Evolutionary conservation across 306 rosid genomes (phyloP).

Genomic region (Herpetospermum pedunculosum): DNA sequence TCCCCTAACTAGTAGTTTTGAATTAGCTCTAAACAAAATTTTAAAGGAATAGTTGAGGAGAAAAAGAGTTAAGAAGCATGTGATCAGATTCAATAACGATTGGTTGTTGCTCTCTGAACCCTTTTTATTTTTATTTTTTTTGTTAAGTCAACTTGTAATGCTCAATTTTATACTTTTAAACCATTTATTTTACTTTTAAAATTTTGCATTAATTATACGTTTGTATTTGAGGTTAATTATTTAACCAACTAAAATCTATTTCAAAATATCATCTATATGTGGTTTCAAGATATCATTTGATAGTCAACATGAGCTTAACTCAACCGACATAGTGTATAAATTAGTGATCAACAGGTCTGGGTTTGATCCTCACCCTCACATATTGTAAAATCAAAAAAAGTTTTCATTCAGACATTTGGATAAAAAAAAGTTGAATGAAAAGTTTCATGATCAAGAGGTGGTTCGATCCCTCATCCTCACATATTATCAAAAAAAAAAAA

Average conservation of each 20-base stretch:
- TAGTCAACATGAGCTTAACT: too few species aligned
- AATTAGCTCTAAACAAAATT: background rate
- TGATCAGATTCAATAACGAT: background rate
- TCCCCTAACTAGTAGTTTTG: background rate
- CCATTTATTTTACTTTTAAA: background rate
- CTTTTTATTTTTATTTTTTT: background rate
- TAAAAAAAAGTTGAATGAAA: too few species aligned
- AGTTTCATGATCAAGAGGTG: too few species aligned
- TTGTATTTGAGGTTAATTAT: background rate
- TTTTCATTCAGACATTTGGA: too few species aligned
- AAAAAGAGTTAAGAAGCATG: background rate
- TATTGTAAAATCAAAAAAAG: too few species aligned
- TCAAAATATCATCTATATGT: background rate
- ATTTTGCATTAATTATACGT: background rate
- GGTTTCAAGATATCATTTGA: too few species aligned
- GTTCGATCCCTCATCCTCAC: too few species aligned
- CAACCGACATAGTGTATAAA: too few species aligned
- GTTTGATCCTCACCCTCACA: too few species aligned
- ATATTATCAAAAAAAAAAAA: too few species aligned
- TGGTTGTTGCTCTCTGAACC: background rate
- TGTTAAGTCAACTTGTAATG: background rate
- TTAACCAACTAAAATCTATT: background rate
- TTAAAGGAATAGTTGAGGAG: background rate
- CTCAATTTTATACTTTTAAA: background rate
- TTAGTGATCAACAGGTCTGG: too few species aligned